Percentiles rank a stretch among this genome's conserved stretches.
Evolutionary conservation across 208 protist genomes (phyloP).

Genomic region (Leishmania tropica): DNA sequence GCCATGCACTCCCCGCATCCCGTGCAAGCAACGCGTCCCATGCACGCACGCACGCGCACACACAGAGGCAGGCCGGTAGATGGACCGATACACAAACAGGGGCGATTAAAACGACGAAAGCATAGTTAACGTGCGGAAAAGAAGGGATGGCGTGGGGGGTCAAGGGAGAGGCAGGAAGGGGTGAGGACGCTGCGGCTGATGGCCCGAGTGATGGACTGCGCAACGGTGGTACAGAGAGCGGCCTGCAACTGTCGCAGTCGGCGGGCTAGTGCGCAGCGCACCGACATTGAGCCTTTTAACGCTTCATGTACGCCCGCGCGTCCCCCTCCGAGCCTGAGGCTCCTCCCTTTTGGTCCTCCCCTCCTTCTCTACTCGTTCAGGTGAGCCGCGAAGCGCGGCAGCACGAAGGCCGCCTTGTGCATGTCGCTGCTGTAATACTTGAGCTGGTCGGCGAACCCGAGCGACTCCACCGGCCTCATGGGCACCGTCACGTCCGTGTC

Average conservation of each 20-base stretch:
- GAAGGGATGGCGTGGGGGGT: too few relatives aligned
- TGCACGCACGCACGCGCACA: too few relatives aligned
- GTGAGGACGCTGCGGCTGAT: not conserved
- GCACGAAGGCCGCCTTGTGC: slow-evolving; percentile 81
- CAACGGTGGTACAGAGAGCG: not conserved
- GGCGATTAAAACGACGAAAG: too few relatives aligned
- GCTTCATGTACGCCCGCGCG: not conserved
- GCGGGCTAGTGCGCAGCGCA: not conserved
- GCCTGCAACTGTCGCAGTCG: not conserved
- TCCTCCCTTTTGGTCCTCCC: not conserved
- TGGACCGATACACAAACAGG: too few relatives aligned
- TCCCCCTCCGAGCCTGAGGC: not conserved
- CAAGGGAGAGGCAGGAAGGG: too few relatives aligned
- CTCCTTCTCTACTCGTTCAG: slow-evolving; percentile 52
- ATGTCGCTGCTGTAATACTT: slow-evolving; percentile 90
- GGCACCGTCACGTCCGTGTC: slow-evolving; percentile 63
- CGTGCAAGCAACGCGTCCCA: too few relatives aligned
- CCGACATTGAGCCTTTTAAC: not conserved
- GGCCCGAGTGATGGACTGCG: not conserved
- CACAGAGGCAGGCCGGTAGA: too few relatives aligned
- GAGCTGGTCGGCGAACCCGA: slow-evolving; percentile 70
- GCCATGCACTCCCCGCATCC: too few relatives aligned
- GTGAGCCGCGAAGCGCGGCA: slow-evolving; percentile 77
- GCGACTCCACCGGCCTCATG: slow-evolving; percentile 60
- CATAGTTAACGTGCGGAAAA: too few relatives aligned